Conservation (phyloP, 2,329 filamentous ascomycete genomes). For the Colletotrichum gigasporum region DNA sequence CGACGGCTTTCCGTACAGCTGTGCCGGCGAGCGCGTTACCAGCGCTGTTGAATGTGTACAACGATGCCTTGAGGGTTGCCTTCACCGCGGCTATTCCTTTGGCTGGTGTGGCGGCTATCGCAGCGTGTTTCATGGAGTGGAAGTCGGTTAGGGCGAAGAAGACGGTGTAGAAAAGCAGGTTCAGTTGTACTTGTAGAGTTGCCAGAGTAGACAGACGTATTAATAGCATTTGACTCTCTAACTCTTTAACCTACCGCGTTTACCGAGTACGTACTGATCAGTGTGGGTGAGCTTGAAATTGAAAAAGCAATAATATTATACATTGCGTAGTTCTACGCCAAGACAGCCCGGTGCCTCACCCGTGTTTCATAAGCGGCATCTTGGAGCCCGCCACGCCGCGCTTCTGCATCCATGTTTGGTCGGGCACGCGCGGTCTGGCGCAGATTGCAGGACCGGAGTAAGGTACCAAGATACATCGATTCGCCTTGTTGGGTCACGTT, state of each 20-base stretch:
- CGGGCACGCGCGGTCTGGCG: not conserved
- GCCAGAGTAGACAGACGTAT: no score
- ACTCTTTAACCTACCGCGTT: no score
- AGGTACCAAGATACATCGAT: not conserved
- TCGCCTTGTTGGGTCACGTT: not conserved
- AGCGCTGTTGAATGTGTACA: slow-evolving; percentile 67
- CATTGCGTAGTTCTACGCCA: no score
- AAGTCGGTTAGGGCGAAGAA: slow-evolving; percentile 12
- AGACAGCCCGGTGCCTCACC: no score
- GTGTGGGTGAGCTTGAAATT: no score
- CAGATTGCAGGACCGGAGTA: not conserved
- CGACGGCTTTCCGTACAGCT: slow-evolving; percentile 59
- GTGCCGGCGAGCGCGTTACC: slow-evolving; percentile 57
- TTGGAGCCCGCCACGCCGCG: not conserved
- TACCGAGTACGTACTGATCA: no score
- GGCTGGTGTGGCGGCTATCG: slow-evolving; percentile 18
- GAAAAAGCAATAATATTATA: no score
- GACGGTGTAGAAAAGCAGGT: not conserved
- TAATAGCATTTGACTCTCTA: no score
- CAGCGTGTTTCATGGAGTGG: slow-evolving; percentile 27
- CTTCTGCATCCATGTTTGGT: not conserved
- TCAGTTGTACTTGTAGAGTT: no score
- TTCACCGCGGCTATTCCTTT: slow-evolving; percentile 45
- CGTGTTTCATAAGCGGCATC: not conserved
- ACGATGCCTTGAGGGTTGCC: slow-evolving; percentile 66